Conservation (phyloP, 768 basidiomycete species). For the Lentinula boryana region DNA sequence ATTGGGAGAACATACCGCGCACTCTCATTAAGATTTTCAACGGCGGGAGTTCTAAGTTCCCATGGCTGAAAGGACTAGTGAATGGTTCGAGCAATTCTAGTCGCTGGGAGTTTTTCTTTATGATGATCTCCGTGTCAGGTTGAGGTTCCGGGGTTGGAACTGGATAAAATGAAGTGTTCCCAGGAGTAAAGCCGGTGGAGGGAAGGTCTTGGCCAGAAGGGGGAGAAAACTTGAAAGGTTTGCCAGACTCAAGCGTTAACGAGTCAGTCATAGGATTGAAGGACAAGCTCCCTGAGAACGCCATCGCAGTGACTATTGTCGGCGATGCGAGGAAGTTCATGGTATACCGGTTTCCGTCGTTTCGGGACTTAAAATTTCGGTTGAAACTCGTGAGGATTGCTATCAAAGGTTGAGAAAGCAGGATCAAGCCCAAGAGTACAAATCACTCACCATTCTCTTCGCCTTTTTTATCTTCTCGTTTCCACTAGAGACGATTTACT, state of each 20-base stretch:
- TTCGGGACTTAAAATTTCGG: slow-evolving; percentile 83
- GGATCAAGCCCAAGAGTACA: slow-evolving; percentile 1
- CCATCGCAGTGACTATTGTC: slow-evolving; percentile 95
- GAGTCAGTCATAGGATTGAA: slow-evolving; percentile 92
- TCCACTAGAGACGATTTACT: slow-evolving; percentile 57
- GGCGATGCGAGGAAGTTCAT: slow-evolving; percentile 99
- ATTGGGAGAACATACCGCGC: slow-evolving; percentile 48
- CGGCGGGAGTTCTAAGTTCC: slow-evolving; percentile 68
- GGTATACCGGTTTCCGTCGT: slow-evolving; percentile 90
- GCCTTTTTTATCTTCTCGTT: slow-evolving; percentile 78
- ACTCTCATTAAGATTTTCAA: slow-evolving; percentile 87
- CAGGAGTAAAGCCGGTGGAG: slow-evolving; percentile 70
- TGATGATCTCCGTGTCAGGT: slow-evolving; percentile 71
- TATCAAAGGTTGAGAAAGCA: slow-evolving; percentile 23
- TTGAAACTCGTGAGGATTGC: slow-evolving; percentile 98
- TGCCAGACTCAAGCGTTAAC: slow-evolving; percentile 59
- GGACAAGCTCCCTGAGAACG: slow-evolving; percentile 87
- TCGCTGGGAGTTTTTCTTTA: slow-evolving; percentile 73
- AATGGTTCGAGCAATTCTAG: slow-evolving; percentile 88
- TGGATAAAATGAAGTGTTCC: slow-evolving; percentile 74
- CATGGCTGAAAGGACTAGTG: slow-evolving; percentile 59
- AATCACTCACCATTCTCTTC: slow-evolving; percentile 78
- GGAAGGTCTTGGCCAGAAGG: slow-evolving; percentile 87
- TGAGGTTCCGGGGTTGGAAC: slow-evolving; percentile 64
- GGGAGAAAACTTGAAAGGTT: slow-evolving; percentile 76